Conservation (phyloP, 257 asterid genomes). For the Penstemon barbatus region DNA sequence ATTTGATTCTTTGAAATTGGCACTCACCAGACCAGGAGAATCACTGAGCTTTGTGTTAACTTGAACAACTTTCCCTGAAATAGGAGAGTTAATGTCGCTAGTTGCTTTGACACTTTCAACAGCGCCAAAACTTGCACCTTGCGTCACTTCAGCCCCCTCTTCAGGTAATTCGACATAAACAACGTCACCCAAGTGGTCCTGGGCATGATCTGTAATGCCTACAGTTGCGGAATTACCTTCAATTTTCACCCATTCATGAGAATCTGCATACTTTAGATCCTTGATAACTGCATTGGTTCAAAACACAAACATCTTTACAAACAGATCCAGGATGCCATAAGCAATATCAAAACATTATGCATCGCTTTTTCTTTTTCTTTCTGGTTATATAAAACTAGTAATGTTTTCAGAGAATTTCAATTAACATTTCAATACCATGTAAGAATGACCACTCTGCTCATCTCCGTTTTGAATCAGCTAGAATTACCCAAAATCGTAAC, state of each 20-base stretch:
- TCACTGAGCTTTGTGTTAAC: slow-evolving; percentile 64
- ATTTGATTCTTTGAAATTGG: too few relatives aligned
- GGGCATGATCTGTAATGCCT: slow-evolving; percentile 96
- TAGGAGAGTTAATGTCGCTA: slow-evolving; percentile 87
- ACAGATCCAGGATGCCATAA: too few relatives aligned
- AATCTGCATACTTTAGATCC: slow-evolving; percentile 84
- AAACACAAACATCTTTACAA: background rate
- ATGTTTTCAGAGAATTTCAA: too few relatives aligned
- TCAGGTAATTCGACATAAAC: slow-evolving; percentile 93
- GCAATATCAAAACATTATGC: too few relatives aligned
- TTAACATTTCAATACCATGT: too few relatives aligned
- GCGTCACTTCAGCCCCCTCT: slow-evolving; percentile 61
- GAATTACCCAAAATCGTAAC: background rate
- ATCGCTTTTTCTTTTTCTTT: too few relatives aligned
- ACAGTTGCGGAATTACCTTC: slow-evolving; percentile 61
- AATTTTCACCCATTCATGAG: slow-evolving; percentile 78
- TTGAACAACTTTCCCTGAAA: slow-evolving; percentile 82
- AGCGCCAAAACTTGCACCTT: slow-evolving; percentile 87
- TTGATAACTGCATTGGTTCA: slow-evolving; percentile 62
- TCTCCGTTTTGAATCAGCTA: background rate
- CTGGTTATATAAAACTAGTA: too few relatives aligned
- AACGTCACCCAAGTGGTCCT: slow-evolving; percentile 91
- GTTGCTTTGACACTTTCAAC: slow-evolving; percentile 98
- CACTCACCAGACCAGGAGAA: slow-evolving; percentile 88
- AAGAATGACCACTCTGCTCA: too few relatives aligned